Evolutionary conservation across 257 asterid genomes (phyloP), one percentile per base, ranked within the genome.

Genomic region (Anisodus acutangulus): DNA sequence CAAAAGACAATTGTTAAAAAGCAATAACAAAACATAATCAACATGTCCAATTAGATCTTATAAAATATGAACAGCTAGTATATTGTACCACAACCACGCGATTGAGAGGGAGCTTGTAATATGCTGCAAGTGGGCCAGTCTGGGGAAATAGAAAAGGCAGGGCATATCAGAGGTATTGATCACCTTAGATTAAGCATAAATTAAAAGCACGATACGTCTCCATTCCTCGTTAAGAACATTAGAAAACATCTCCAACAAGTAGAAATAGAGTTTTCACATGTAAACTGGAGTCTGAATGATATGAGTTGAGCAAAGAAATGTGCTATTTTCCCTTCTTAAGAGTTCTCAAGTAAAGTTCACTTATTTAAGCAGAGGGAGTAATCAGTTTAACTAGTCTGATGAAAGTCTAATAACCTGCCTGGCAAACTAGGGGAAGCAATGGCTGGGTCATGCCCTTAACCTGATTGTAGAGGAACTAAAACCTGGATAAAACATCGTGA

Each of bases 101-200:
- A 71, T 92, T 96, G 85, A 96, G 99, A 83, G 98, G 98, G 84
- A 96, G 98, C 90, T 93, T 94, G 88, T 94, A 96, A 88, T 94
- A 96, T 62, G 98, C 98, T 82, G 98, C 99, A 83, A 96, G 97
- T 71, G 99, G 98, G 78, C 98, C 98, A 86, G 88, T 90, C 99
- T 96, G 90, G 86, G 87, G 60, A 68, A 87, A 49, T 87, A 80
- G 68, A 51, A 71, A 37, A n/a, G 67, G 57, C 35, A 31, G 55
- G 39, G 45, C 5, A 47, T 4, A 57, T 35, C 19, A 81, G 71
- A 85, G 37, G 59, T 67, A 67, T 51, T 67, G 59, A 19, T 82
- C 79, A 67, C 57, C 39, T 82, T 57, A 49, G 12, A 0, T 17
- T 39, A 70, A 57, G 39, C 41, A 69, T 41, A 37, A 35, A 43